Evolutionary conservation across 2,329 filamentous ascomycete genomes (phyloP), one percentile per base, ranked within the genome.

Genomic region (Parascedosporium putredinis): DNA sequence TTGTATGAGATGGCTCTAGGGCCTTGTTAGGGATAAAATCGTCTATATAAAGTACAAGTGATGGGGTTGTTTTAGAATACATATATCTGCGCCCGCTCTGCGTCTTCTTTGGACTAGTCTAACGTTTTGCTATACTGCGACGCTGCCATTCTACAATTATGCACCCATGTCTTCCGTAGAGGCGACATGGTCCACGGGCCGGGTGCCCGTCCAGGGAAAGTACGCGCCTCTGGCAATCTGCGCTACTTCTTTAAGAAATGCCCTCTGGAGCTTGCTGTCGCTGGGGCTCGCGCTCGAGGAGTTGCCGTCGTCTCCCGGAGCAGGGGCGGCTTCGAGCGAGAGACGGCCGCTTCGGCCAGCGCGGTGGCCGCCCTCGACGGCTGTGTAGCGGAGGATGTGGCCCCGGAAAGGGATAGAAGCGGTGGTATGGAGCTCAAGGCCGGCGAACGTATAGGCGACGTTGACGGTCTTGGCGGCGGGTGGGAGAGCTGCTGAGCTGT

Each of bases 261-360:
- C 50, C 5, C 53, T 36, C 5, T 3, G 8, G 36, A 24, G 22
- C 1, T 10, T 23, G 16, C 34, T 22, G 38, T 44, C 23, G 3
- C 7, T 27, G 10, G 8, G 22, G 5, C 34, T 12, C n/a, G 22
- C 3, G 22, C 4, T 10, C 8, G 14, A 33, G 45, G 25, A 4
- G 44, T 10, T 5, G 20, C 20, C 12, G 3, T 31, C 27, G n/a
- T 22, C 24, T 24, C 16, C 24, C 25, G n/a, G 8, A 27, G 24
- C 20, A 16, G 45, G 10, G 9, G 33, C n/a, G 9, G 67, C 65
- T 38, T 71, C 64, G 6, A 81, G 64, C 2, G 64, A 68, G 22
- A 81, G 59, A 56, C 76, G 72, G 18, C 72, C 68, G n/a, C 73
- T 67, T 10, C 69, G 70, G 5, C 75, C 75, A 46, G 71, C 72